Conservation (phyloP, 2,329 filamentous ascomycete species). For the Calonectria hongkongensis region DNA sequence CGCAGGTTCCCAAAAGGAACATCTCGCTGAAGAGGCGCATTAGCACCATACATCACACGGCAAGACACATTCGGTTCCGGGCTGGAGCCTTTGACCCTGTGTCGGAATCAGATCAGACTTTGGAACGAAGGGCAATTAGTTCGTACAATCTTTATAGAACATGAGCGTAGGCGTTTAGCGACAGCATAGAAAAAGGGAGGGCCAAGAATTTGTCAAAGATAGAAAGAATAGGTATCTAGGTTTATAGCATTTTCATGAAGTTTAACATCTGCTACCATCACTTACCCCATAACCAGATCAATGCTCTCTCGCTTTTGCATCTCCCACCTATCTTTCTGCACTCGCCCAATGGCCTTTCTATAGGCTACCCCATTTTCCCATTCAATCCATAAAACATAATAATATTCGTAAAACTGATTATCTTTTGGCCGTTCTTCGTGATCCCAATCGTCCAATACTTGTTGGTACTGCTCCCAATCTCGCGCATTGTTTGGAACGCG, state of each 20-base stretch:
- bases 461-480: background rate
- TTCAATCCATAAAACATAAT: background rate
- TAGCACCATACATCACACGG: background rate
- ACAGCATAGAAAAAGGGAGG: too few species aligned
- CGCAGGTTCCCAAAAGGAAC: background rate
- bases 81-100: conserved; percentile 27
- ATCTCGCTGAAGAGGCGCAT: conserved; percentile 2
- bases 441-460: background rate
- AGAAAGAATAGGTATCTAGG: too few species aligned
- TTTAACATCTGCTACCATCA: background rate
- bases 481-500: background rate
- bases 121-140: background rate
- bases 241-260: too few species aligned
- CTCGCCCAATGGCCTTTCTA: background rate
- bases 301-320: background rate
- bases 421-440: background rate
- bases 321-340: background rate
- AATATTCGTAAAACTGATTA: background rate
- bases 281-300: background rate
- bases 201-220: too few species aligned
- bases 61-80: conserved; percentile 28
- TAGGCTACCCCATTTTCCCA: background rate
- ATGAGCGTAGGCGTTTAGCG: background rate
- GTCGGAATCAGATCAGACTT: background rate
- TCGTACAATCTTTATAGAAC: conserved; percentile 19